Conservation (phyloP, 2,329 filamentous ascomycete genomes). For the Ophiostoma ips region DNA sequence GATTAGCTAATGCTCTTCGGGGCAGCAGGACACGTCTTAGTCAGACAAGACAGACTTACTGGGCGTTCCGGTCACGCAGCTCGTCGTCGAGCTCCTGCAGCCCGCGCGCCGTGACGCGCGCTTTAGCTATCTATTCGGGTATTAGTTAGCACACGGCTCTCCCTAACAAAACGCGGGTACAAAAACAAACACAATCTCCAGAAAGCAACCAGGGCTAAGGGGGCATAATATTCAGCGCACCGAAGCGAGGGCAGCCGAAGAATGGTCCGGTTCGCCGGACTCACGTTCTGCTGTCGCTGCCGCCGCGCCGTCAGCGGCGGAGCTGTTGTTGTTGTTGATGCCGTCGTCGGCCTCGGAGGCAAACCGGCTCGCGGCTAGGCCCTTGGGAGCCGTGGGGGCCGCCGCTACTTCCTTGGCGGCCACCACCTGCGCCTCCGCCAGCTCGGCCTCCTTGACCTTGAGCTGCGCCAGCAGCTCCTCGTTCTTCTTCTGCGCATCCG, state of each 20-base stretch:
- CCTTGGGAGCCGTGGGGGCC: constrained; percentile 33
- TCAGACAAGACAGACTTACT: constrained; percentile 12
- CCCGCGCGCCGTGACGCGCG: constrained; percentile 16
- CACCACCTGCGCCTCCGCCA: constrained; percentile 49
- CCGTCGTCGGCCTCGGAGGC: constrained; percentile 23
- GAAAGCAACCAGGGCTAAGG: constrained; percentile 9
- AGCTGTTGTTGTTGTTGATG: constrained; percentile 11
- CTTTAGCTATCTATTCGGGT: constrained; percentile 19
- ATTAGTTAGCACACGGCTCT: background rate
- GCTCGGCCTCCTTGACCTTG: constrained; percentile 50
- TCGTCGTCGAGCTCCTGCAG: constrained; percentile 20
- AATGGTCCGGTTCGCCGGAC: constrained; percentile 43
- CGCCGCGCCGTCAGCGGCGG: constrained; percentile 18
- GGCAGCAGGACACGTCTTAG: too few relatives aligned
- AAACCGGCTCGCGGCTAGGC: constrained; percentile 40
- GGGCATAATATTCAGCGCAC: constrained; percentile 31
- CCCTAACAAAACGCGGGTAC: background rate
- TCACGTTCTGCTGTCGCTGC: constrained; percentile 39
- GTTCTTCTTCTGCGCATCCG: constrained; percentile 39
- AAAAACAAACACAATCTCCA: constrained; percentile 1
- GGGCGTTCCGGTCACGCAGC: constrained; percentile 17
- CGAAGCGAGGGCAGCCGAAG: constrained; percentile 52
- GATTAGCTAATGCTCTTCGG: background rate
- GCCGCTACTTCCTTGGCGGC: too few relatives aligned
- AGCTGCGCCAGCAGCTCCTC: constrained; percentile 39